Conservation (phyloP, 371 early-diverging fungal species). For the Mucor plumbeus region DNA sequence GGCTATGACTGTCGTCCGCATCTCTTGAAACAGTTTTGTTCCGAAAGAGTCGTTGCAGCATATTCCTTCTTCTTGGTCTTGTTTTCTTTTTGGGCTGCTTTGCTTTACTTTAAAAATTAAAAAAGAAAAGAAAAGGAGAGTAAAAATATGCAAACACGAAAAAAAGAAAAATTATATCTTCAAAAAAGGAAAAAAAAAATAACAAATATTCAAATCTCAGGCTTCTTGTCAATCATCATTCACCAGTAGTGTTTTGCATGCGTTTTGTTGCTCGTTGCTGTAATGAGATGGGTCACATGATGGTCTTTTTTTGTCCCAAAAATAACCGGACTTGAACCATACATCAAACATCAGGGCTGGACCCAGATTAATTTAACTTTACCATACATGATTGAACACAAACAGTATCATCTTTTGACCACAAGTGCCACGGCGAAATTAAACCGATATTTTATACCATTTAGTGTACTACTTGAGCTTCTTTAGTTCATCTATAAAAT, state of each 20-base stretch:
- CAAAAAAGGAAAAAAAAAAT: conserved; percentile 7
- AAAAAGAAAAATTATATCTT: background rate
- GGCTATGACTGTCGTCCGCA: conserved; percentile 38
- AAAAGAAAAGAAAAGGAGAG: background rate
- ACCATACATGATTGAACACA: no score
- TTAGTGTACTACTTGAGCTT: background rate
- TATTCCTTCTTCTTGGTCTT: conserved; percentile 12
- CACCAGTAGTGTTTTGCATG: conserved; percentile 8
- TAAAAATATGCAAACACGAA: background rate
- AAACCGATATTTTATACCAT: background rate
- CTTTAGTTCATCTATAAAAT: background rate
- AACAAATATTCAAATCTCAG: conserved; percentile 7
- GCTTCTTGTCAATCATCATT: conserved; percentile 8
- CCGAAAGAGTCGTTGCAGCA: conserved; percentile 52
- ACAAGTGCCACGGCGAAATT: background rate
- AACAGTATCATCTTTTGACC: background rate
- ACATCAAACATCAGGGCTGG: background rate
- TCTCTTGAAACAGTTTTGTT: conserved; percentile 43
- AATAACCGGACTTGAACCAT: no score
- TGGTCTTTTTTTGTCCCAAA: background rate
- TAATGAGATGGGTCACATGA: background rate
- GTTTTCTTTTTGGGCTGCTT: background rate
- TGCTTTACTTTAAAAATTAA: no score
- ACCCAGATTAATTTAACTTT: background rate
- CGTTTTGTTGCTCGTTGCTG: background rate